A percentile compares a stretch with the other conserved stretches of the same genome.
Conservation (phyloP, 768 basidiomycete genomes). For the Hygrophoropsis aurantiaca region DNA sequence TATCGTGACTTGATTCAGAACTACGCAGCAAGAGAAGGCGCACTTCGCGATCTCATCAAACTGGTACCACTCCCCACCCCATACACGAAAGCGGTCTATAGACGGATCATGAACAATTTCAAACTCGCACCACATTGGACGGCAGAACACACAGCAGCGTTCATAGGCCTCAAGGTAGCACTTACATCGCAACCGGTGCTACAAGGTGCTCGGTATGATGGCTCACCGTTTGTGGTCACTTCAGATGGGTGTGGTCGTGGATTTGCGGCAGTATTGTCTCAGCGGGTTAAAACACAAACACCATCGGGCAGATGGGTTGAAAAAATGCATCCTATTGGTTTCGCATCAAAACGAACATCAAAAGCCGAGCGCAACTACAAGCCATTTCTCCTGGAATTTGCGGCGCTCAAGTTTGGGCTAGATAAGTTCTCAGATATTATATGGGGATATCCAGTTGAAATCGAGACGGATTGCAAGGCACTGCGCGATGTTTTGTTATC, state of each 20-base stretch:
- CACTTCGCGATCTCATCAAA: conserved; percentile 1
- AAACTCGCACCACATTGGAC: too few relatives aligned
- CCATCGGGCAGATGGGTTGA: conserved; percentile 2
- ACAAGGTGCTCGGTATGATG: conserved; percentile 27
- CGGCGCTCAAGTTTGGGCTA: conserved; percentile 30
- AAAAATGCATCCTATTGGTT: conserved; percentile 14
- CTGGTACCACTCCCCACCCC: neutral
- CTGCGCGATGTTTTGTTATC: conserved; percentile 29
- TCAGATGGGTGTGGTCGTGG: conserved; percentile 35
- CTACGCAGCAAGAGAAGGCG: conserved; percentile 1
- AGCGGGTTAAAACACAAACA: conserved; percentile 21
- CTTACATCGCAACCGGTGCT: conserved; percentile 34
- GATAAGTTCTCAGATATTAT: conserved; percentile 30
- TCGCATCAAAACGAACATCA: conserved; percentile 37
- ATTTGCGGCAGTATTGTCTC: too few relatives aligned
- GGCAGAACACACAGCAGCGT: conserved; percentile 15
- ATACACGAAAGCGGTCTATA: too few relatives aligned
- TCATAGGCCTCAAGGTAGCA: conserved; percentile 27
- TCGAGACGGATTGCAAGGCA: conserved; percentile 39
- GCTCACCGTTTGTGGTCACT: conserved; percentile 33
- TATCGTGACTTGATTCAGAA: conserved; percentile 1
- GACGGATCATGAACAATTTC: too few relatives aligned
- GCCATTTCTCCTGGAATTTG: conserved; percentile 35
- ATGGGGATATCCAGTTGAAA: conserved; percentile 26
- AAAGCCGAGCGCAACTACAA: conserved; percentile 28